Percentiles rank a stretch among this genome's conserved stretches.
Conservation (phyloP, 345 rosid species). For the Pistacia integerrima region DNA sequence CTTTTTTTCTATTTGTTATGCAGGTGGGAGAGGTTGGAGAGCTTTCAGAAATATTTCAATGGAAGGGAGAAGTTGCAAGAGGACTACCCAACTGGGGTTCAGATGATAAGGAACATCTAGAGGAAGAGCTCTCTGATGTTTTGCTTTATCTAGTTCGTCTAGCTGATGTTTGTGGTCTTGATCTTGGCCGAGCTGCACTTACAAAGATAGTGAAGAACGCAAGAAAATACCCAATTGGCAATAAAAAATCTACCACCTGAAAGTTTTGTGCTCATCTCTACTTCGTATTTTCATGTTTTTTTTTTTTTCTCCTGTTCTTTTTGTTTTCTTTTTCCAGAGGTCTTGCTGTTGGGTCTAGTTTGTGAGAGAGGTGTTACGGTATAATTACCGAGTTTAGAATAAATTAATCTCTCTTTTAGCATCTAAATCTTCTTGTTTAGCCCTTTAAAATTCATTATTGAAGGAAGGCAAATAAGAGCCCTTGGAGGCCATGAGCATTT, state of each 20-base stretch:
- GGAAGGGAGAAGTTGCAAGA: constrained; percentile 70
- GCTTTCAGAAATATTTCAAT: constrained; percentile 54
- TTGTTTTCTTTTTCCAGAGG: neutral
- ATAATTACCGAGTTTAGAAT: neutral
- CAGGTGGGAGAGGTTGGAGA: constrained; percentile 83
- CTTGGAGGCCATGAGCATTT: neutral
- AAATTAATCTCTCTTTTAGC: neutral
- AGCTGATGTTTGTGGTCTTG: constrained; percentile 63
- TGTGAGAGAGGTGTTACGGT: neutral
- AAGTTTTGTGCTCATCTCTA: neutral
- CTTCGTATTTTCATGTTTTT: neutral
- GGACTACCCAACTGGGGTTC: constrained; percentile 59
- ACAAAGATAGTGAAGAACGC: constrained; percentile 50
- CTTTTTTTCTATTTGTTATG: neutral
- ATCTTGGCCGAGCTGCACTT: constrained; percentile 65
- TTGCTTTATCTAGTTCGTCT: constrained; percentile 57
- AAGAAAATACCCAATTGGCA: constrained; percentile 40
- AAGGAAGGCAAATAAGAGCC: neutral
- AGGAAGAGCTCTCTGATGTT: constrained; percentile 67
- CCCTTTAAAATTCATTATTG: neutral
- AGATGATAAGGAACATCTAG: constrained; percentile 56
- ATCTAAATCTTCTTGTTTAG: neutral
- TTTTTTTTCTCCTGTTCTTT: too few relatives aligned
- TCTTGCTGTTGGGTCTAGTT: neutral
- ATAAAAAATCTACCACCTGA: neutral